These are phyloP conservation scores for Lipomyces orientalis DNA, from an alignment of 805 yeast species.

Conservation along the genomic window DNA sequence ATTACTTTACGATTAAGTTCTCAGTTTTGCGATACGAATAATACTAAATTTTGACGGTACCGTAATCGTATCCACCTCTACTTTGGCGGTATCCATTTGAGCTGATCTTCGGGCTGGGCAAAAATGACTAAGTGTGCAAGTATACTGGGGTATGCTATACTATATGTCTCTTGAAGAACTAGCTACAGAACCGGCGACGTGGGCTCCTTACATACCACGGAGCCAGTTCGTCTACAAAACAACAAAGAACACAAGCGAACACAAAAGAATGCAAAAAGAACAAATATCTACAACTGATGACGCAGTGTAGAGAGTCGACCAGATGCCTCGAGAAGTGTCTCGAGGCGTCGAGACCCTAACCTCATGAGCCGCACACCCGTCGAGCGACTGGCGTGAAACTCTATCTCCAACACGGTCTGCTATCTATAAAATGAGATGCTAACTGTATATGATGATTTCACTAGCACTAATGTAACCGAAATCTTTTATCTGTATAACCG, in stretches of 20 bases:
- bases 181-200: constrained; percentile 2
- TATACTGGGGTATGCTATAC: not conserved
- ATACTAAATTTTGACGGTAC: too few species aligned
- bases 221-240: not conserved
- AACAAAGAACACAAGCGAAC: not conserved
- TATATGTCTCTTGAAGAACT: not conserved
- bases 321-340: not conserved
- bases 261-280: constrained; percentile 1
- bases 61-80: too few species aligned
- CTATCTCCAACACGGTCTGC: not conserved
- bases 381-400: constrained; percentile 1
- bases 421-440: too few species aligned
- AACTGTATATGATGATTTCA: too few species aligned
- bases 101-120: not conserved
- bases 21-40: too few species aligned
- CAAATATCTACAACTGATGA: not conserved
- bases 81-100: not conserved
- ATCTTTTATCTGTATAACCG: too few species aligned
- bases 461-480: too few species aligned
- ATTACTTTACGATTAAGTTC: too few species aligned
- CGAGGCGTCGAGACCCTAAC: not conserved
- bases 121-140: not conserved
- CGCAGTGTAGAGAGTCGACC: not conserved
- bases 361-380: not conserved
- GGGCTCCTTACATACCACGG: not conserved